These are phyloP conservation scores for Ceratobasidium sp. DNA, from an alignment of 1,284 basidiomycete genomes.

Conservation along the genomic window DNA sequence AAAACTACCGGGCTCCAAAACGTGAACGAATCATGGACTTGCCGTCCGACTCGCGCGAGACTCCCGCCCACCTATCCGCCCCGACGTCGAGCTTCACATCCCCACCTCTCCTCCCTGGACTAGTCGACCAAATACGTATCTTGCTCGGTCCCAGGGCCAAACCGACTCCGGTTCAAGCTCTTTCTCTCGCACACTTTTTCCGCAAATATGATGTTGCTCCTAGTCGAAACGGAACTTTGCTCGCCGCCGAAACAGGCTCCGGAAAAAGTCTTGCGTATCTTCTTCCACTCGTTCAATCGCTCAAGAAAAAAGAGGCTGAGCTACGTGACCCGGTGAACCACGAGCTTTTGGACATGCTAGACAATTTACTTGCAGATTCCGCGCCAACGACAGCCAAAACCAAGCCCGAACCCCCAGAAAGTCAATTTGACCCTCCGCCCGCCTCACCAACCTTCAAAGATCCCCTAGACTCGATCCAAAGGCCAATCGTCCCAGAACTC, in stretches of 20 bases:
- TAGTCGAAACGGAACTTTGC: conserved; percentile 60
- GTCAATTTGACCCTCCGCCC: too few species aligned
- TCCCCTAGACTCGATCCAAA: too few species aligned
- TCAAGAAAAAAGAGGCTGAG: conserved; percentile 66
- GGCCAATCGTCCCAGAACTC: too few species aligned
- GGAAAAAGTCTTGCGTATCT: conserved; percentile 92
- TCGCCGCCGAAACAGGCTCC: conserved; percentile 88
- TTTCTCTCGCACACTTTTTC: conserved; percentile 70
- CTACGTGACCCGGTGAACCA: too few species aligned
- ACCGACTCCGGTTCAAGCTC: conserved; percentile 78
- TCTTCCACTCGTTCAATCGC: conserved; percentile 76
- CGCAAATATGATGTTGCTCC: conserved; percentile 33
- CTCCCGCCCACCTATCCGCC: neutral
- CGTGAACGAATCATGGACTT: conserved; percentile 24
- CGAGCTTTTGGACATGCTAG: too few species aligned
- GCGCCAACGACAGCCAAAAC: too few species aligned
- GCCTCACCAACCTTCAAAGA: too few species aligned
- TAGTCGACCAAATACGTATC: conserved; percentile 63
- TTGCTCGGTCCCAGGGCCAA: conserved; percentile 61
- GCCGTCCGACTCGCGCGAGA: neutral
- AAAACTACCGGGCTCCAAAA: neutral
- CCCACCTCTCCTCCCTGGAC: conserved; percentile 69
- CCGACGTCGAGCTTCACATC: conserved; percentile 57
- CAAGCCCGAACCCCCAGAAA: too few species aligned
- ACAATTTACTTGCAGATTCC: too few species aligned